Percentiles rank a stretch among this genome's conserved stretches.
Evolutionary conservation across 768 basidiomycete genomes (phyloP).

Genomic region (Trametes gibbosa): DNA sequence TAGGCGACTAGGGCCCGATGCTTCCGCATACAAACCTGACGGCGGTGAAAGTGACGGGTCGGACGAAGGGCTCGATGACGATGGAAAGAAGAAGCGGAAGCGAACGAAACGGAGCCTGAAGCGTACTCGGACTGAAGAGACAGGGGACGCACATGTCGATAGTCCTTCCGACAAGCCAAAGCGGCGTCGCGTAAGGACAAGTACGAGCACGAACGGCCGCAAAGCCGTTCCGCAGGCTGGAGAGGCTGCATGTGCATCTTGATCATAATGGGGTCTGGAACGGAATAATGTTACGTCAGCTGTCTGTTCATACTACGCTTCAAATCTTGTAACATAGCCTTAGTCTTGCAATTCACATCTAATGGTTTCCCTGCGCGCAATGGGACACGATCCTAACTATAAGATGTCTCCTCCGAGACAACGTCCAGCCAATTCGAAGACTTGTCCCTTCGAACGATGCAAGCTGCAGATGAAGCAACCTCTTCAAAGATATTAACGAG

Average conservation of each 20-base stretch:
- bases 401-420: no score
- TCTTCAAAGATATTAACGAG: no score
- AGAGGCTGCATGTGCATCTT: not conserved
- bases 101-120: conserved; percentile 10
- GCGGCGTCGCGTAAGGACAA: conserved; percentile 1
- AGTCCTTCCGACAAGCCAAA: conserved; percentile 4
- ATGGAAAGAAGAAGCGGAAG: conserved; percentile 5
- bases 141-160: not conserved
- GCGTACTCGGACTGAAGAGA: conserved; percentile 10
- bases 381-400: no score
- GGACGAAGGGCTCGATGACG: conserved; percentile 23
- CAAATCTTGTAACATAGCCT: no score
- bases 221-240: not conserved
- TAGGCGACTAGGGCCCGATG: conserved; percentile 35
- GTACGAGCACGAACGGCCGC: not conserved
- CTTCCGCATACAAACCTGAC: conserved; percentile 38
- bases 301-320: no score
- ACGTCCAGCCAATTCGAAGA: no score
- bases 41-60: conserved; percentile 28
- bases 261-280: not conserved
- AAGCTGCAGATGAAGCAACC: no score
- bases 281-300: not conserved
- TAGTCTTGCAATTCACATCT: no score
- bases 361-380: no score
- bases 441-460: no score